phyloP scores from a whole-genome alignment of 2,329 filamentous ascomycete genomes.

The Ophiosphaerella korrae region DNA sequence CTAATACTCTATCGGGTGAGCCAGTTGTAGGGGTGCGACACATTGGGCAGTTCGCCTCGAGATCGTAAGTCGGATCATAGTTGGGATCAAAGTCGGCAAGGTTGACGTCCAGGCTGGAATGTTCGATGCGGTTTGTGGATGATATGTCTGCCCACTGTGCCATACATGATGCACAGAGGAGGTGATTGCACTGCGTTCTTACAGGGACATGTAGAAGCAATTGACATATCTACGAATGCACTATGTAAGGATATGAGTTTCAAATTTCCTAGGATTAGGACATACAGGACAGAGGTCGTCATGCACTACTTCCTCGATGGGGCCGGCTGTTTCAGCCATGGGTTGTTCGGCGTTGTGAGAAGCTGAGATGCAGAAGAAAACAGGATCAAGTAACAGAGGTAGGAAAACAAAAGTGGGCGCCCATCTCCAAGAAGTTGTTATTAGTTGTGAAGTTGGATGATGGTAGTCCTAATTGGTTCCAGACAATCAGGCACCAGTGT shows the following conservation, averaged over 20 bases:
- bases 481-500: no score
- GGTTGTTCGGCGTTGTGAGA: not conserved
- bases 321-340: slow-evolving; percentile 18
- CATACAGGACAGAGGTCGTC: slow-evolving; percentile 51
- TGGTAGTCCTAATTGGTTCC: no score
- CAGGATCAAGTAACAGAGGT: not conserved
- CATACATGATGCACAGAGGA: slow-evolving; percentile 54
- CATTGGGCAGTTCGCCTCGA: slow-evolving; percentile 54
- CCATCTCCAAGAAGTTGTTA: no score
- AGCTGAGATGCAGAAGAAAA: not conserved
- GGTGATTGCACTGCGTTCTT: slow-evolving; percentile 50
- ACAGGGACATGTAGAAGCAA: slow-evolving; percentile 52
- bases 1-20: slow-evolving; percentile 28
- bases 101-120: slow-evolving; percentile 46
- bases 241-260: not conserved
- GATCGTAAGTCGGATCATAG: slow-evolving; percentile 32
- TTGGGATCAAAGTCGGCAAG: slow-evolving; percentile 47
- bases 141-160: slow-evolving; percentile 53
- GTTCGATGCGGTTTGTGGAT: slow-evolving; percentile 42
- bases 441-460: no score
- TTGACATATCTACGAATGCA: slow-evolving; percentile 46
- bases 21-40: slow-evolving; percentile 50
- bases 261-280: not conserved
- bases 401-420: not conserved
- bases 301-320: slow-evolving; percentile 34